Evolutionary conservation across 768 basidiomycete species (phyloP), one percentile per base, ranked within the genome.

Genomic region (Pleurotus sapidus): DNA sequence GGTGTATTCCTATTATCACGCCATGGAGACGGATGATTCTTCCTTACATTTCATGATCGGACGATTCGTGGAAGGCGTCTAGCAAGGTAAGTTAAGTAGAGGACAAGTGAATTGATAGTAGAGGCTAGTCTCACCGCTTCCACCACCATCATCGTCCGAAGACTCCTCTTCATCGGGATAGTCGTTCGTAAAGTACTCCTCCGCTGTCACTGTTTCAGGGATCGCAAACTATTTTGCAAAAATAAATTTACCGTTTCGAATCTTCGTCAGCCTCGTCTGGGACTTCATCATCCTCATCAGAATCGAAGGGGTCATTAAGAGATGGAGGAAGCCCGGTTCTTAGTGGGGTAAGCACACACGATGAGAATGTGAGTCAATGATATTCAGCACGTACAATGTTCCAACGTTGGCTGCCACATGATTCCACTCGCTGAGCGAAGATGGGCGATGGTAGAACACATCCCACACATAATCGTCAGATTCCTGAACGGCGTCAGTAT

Each of bases 171-270:
- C 90, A 24, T 91, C 89, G 4, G 90, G 90, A 62, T 93, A 93
- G 65, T 93, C 90, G 58, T 93, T 93, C 64, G 83, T 89, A 70
- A 91, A 91, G 64, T 86, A 91, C 60, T 90, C 89, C 68, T 93
- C 90, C 15, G 86, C 90, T 30, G 6, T 30, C 8, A 30, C 6
- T 30, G 27, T 30, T 30, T 30, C 6, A 30, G 27, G 6, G 8
- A 30, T 8, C 3, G 12, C 3, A 14, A 48, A n/a, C 25, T 17
- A 23, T 8, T 17, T 1, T 43, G 18, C n/a, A 17, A 59, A 46
- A 37, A 46, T 3, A 18, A 9, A 67, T 71, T 39, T 46, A 89
- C 91, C 88, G 69, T 93, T 93, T 0, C n/a, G 91, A 93, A 63
- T 93, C 91, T 62, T 93, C 91, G 59, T 92, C 89, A 3, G 82